Evolutionary conservation across 345 rosid genomes (phyloP).

Genomic region (Pistacia integerrima): DNA sequence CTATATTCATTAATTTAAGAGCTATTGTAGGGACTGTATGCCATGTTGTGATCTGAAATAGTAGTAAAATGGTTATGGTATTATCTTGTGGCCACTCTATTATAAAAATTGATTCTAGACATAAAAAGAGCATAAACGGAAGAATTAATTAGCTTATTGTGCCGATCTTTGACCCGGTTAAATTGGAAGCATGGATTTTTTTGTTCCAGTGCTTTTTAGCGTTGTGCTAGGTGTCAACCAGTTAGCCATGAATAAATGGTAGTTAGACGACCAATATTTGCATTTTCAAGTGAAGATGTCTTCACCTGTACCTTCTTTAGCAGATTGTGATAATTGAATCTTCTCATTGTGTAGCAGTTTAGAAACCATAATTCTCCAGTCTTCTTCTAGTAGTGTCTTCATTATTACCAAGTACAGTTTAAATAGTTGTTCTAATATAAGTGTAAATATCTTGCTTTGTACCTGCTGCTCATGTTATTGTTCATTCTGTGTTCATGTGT

Average conservation of each 20-base stretch:
- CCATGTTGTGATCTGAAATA: neutral
- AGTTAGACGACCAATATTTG: neutral
- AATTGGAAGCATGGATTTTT: neutral
- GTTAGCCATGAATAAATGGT: too few relatives aligned
- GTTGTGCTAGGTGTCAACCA: too few relatives aligned
- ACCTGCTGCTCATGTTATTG: neutral
- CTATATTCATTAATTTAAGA: neutral
- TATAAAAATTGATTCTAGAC: neutral
- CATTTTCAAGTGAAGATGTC: neutral
- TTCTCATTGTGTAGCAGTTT: neutral
- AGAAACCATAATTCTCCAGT: neutral
- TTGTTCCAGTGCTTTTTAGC: too few relatives aligned
- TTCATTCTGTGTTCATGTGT: conserved; percentile 7
- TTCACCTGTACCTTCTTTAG: neutral
- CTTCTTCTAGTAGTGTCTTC: neutral
- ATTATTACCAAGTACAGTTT: too few relatives aligned
- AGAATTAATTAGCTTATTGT: neutral
- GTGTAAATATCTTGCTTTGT: neutral
- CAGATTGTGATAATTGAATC: neutral
- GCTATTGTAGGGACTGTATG: neutral
- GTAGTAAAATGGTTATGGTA: neutral
- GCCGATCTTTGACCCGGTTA: neutral
- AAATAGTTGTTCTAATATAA: too few relatives aligned
- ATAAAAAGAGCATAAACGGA: neutral
- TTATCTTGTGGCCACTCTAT: neutral